Percentiles rank a stretch among this genome's conserved stretches.
phyloP scores from a whole-genome alignment of 257 asterid genomes.

The Prunella vulgaris region DNA sequence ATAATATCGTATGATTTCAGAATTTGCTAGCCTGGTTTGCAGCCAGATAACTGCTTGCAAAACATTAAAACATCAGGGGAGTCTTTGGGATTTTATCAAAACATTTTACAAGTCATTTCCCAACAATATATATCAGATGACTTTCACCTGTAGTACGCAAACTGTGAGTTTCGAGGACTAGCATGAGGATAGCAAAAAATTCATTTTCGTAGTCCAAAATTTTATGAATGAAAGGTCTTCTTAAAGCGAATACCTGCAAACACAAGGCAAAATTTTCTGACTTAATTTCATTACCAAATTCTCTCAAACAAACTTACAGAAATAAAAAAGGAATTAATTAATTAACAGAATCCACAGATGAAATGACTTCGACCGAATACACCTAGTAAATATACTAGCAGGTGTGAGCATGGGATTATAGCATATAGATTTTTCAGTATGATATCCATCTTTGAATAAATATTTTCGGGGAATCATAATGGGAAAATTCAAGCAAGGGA shows the following conservation, averaged over 20 bases:
- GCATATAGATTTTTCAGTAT: neutral
- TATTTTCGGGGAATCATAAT: neutral
- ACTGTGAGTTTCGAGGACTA: conserved; percentile 93
- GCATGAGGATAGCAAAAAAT: conserved; percentile 83
- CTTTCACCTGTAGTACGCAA: conserved; percentile 73
- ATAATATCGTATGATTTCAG: neutral
- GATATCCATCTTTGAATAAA: neutral
- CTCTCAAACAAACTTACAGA: no score
- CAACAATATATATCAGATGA: neutral
- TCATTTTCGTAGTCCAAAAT: conserved; percentile 92
- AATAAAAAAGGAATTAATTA: neutral
- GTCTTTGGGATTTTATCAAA: no score
- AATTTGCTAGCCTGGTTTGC: neutral
- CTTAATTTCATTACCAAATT: neutral
- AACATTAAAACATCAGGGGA: no score
- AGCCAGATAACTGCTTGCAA: neutral
- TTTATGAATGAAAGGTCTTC: conserved; percentile 90
- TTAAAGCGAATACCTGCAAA: conserved; percentile 75
- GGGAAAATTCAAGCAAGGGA: neutral
- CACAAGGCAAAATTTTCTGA: conserved; percentile 5
- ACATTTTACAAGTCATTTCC: no score
- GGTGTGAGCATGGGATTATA: neutral
- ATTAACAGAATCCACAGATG: neutral
- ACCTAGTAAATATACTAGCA: neutral
- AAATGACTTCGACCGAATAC: neutral